Percentiles rank a stretch among this genome's conserved stretches.
Conservation (phyloP, 371 early-diverging fungal genomes). For the Mucor indicus region DNA sequence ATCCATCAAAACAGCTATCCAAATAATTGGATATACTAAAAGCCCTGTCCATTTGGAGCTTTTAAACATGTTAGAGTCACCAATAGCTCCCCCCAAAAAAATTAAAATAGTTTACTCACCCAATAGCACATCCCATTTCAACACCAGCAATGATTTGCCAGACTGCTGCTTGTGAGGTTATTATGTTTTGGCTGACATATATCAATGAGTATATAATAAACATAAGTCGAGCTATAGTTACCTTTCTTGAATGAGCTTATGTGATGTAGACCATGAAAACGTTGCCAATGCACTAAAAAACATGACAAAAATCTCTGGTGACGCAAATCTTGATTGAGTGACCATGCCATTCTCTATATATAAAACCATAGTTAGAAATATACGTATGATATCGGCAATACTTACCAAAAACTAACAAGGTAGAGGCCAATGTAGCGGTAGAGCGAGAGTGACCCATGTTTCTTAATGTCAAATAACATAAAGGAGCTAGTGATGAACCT, state of each 20-base stretch:
- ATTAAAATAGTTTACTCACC: no score
- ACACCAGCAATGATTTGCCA: slow-evolving; percentile 62
- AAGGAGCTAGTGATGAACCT: slow-evolving; percentile 27
- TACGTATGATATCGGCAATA: no score
- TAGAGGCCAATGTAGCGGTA: slow-evolving; percentile 32
- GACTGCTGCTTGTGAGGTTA: no score
- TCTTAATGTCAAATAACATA: slow-evolving; percentile 27
- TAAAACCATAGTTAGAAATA: no score
- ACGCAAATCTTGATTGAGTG: slow-evolving; percentile 30
- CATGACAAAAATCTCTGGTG: slow-evolving; percentile 19
- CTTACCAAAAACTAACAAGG: slow-evolving; percentile 32
- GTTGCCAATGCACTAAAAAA: slow-evolving; percentile 22
- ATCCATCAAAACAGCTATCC: slow-evolving; percentile 68
- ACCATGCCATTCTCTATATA: slow-evolving; percentile 29
- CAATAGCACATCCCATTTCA: slow-evolving; percentile 22
- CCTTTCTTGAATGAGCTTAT: slow-evolving; percentile 19
- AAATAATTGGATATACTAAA: slow-evolving; percentile 13
- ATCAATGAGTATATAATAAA: no score
- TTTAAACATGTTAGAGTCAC: no score
- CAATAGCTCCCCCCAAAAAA: no score
- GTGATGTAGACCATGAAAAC: slow-evolving; percentile 9
- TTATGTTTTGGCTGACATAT: no score
- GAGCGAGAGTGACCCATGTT: slow-evolving; percentile 24
- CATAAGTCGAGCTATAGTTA: no score
- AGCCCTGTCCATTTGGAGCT: slow-evolving; percentile 36